Base-by-base conservation (phyloP, 306 rosid species). In the Citrullus colocynthis region DNA sequence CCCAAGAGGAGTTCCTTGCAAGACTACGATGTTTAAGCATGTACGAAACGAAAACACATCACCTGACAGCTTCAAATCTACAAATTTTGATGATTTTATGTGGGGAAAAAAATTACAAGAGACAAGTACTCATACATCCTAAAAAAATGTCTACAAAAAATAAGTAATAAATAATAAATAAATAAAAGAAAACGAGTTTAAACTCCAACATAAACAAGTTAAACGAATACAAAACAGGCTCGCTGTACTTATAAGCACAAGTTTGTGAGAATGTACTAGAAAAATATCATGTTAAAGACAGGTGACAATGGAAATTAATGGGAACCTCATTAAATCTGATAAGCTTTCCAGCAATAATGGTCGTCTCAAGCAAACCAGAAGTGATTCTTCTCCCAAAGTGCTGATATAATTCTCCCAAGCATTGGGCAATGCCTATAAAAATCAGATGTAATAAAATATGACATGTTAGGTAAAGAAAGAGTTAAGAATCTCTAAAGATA, bases 341-440 rank as follows among this genome's bases (percentile, higher is more conserved):
- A 61, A 95, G 97, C 75, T 95, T 95, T 30, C 90, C 83, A 67
- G 90, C 96, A 86, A 95, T 88, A 45, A 58, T 87, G 54, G 98
- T 89, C 12, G 97, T 95, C 82, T 95, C 98, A 62, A 80, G 88
- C 83, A 95, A 92, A 80, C 98, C 97, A 2, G 98, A 88, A 18
- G 98, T 92, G 76, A 92, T 95, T 83, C 86, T 88, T 88, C 98
- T 88, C 64, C 98, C 98, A 86, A 95, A 95, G 82, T 92, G 91
- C 80, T 87, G 86, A 79, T 95, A 92, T 79, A 95, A 78, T 83
- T 95, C 97, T 83, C 96, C 98, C 84, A 95, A 82, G 87, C 98
- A 92, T 75, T 92, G 98, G 49, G 91, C 91, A 76, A 90, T 94
- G 79, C 98, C 98, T 92, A 80, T 41, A 64, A 45, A 80, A 30